Base-by-base conservation (phyloP, 2,329 filamentous ascomycete species). In the Colletotrichum euphorbiae region DNA sequence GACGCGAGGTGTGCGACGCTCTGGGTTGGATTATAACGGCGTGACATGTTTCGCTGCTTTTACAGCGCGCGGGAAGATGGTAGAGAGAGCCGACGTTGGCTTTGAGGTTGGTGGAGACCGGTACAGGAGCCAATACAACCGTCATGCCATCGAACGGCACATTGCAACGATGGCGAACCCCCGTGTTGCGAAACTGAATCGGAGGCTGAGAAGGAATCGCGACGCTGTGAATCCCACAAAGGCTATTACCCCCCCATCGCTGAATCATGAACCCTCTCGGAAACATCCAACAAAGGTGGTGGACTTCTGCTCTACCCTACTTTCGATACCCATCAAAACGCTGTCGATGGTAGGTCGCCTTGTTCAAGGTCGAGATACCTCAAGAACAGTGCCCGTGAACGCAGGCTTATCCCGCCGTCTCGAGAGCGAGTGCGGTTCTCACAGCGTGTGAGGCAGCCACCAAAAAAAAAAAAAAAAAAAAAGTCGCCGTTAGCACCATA, bases 1-100 rank as follows among this genome's bases (percentile, higher is more conserved):
- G 13, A 13, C 45, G 45, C 45, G 51, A 51, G 43, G 36, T 56
- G 43, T 63, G 64, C 59, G 57, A 67, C 59, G 40, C 50, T 33
- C 42, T 21, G 13, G 31, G 43, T 67, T 24, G 51, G 28, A 31
- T 63, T 38, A 7, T 24, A 38, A 40, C 59, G 51, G 19, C 43
- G 15, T 6, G 40, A 15, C 24, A 43, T 31, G 38, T 57, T 67
- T 62, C 50, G 17, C 46, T 63, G 43, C 59, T 59, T 67, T 67
- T 63, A n/a, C 64, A 63, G 19, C 33, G 17, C 40, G n/a, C 17
- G 9, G 11, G 12, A 17, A 15, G 12, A 38, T 15, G 8, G 45
- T 4, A 46, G 3, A 12, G 12, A 7, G 31, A 7, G n/a, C n/a
- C 11, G 9, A 31, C 17, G 15, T 15, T 17, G 24, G 56, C 46